Base-by-base conservation (phyloP, 176 grass and related monocot species). In the Bothriochloa decipiens region DNA sequence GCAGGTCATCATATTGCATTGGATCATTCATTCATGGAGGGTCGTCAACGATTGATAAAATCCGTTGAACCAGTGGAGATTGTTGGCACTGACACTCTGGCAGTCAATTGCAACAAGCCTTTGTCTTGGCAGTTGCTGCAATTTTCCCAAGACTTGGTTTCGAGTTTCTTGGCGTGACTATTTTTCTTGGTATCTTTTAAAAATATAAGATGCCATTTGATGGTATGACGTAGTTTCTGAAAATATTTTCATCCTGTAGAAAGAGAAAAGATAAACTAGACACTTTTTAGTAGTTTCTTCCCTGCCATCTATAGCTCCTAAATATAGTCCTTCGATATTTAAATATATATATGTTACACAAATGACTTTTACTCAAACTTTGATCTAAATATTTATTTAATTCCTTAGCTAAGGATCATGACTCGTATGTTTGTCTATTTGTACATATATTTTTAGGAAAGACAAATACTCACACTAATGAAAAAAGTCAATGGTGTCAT, bases 21-120 rank as follows among this genome's bases (percentile, higher is more conserved):
- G 36, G 68, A 70, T 41, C 6, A 70, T 70, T 70, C 76, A 64
- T 63, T 78, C 20, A 63, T 42, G 75, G 53, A 77, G 11, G 35
- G 55, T 36, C 35, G 39, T 15, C 10, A 55, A 14, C 6, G 26
- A 25, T 71, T 14, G 69, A n/a, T n/a, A n/a, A n/a, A n/a, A n/a
- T n/a, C 25, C 17, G 71, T 50, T 74, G 43, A 47, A 47, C 12
- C 70, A 47, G 41, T 72, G 41, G 7, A 40, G 33, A 25, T 41
- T 27, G 9, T 61, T 78, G 22, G 10, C 23, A 43, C 23, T 78
- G 23, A 58, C 58, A 78, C 43, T 78, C 58, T 78, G 23, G 76
- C 76, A 78, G 43, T 78, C 58, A 65, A 65, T 63, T 65, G 58
- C 58, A 78, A 45, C 14, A 64, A 64, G 39, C 11, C 0, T 37